Percentiles rank a stretch among this genome's conserved stretches.
Conservation (phyloP, 495 filamentous ascomycete species). For the Talaromyces nanjingensis region DNA sequence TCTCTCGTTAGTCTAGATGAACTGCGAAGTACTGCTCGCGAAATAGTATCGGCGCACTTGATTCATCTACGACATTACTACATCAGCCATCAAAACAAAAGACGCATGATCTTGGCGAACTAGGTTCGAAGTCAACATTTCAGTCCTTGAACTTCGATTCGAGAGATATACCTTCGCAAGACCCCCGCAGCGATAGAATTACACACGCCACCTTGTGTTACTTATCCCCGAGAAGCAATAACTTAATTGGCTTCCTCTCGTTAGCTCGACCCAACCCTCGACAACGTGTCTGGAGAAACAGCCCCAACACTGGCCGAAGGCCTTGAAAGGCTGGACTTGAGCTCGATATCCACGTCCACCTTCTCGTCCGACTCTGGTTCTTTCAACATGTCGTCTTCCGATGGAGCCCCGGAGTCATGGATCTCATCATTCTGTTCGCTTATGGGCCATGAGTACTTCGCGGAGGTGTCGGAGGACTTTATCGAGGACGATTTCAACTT, state of each 20-base stretch:
- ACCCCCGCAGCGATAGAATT: neutral
- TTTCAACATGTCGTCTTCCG: slow-evolving; percentile 61
- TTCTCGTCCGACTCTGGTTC: slow-evolving; percentile 39
- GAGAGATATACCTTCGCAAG: neutral
- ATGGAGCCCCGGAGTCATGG: slow-evolving; percentile 87
- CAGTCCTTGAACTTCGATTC: neutral
- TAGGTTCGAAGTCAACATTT: neutral
- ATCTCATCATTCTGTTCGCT: slow-evolving; percentile 94
- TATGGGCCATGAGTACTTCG: slow-evolving; percentile 96
- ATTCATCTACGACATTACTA: neutral
- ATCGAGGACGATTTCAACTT: slow-evolving; percentile 99
- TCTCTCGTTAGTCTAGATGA: neutral
- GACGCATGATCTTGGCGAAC: neutral
- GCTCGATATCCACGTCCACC: slow-evolving; percentile 41
- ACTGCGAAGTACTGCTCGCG: neutral
- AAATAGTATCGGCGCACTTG: neutral
- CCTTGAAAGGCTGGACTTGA: slow-evolving; percentile 46
- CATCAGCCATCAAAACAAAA: neutral
- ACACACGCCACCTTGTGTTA: neutral
- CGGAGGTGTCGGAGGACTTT: slow-evolving; percentile 96
- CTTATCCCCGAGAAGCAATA: neutral
- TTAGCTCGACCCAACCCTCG: slow-evolving; percentile 22
- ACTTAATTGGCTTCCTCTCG: neutral
- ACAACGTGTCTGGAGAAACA: slow-evolving; percentile 47
- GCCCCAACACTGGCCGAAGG: slow-evolving; percentile 46